These are phyloP conservation scores for Stipa capillata DNA, from an alignment of 176 grass and related monocot species.

Conservation along the genomic window DNA sequence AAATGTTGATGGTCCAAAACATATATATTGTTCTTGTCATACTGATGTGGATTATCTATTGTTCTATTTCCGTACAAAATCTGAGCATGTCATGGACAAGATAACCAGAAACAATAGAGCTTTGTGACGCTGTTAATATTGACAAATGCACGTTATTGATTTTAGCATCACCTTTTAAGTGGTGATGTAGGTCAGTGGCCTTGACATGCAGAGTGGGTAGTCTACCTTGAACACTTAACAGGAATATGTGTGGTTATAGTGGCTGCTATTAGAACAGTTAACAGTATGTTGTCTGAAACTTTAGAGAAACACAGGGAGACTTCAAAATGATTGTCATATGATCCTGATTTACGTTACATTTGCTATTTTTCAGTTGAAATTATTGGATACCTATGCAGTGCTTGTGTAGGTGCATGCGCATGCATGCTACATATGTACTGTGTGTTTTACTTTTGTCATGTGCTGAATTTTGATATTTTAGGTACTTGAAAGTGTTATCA, in stretches of 20 bases:
- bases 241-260: not conserved
- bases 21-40: not conserved
- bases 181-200: not conserved
- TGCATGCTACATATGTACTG: not conserved
- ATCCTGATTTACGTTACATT: not conserved
- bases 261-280: not conserved
- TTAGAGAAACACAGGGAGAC: not conserved
- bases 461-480: constrained; percentile 38
- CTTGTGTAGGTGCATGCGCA: not conserved
- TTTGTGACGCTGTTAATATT: not conserved
- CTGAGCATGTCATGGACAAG: not conserved
- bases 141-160: not conserved
- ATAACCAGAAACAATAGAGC: not conserved
- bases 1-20: not conserved
- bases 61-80: not conserved
- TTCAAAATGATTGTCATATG: not conserved
- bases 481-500: constrained; percentile 99
- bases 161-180: not conserved
- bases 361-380: not conserved
- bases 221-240: not conserved
- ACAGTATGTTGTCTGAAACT: not conserved
- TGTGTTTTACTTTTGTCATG: not conserved
- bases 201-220: not conserved
- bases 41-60: not conserved
- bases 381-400: not conserved